These are phyloP conservation scores for Quercus ilex DNA, from an alignment of 306 rosid species.

Conservation along the genomic window DNA sequence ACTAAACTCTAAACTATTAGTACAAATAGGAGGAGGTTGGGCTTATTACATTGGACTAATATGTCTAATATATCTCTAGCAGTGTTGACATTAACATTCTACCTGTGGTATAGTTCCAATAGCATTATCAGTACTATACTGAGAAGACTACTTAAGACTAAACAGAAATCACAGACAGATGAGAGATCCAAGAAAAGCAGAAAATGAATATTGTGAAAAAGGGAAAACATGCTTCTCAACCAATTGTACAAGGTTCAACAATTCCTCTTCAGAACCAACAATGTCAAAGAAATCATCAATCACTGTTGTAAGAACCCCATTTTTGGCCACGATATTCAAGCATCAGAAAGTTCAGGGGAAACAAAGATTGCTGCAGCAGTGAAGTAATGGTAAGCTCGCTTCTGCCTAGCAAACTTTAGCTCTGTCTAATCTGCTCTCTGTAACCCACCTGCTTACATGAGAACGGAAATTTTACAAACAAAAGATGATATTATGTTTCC, in stretches of 20 bases:
- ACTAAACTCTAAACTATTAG: too few relatives aligned
- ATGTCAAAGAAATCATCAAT: constrained; percentile 90
- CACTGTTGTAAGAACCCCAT: constrained; percentile 70
- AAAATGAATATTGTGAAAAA: neutral
- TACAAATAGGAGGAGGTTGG: too few relatives aligned
- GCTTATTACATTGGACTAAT: too few relatives aligned
- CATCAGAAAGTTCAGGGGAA: constrained; percentile 64
- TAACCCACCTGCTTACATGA: constrained; percentile 59
- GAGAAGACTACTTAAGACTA: neutral
- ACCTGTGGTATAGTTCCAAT: constrained; percentile 43
- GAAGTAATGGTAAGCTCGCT: constrained; percentile 66
- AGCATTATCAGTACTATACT: neutral
- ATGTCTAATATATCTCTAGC: too few relatives aligned
- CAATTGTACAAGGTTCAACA: constrained; percentile 60
- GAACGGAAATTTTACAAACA: neutral
- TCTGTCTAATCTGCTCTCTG: constrained; percentile 58
- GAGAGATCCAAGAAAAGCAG: constrained; percentile 5
- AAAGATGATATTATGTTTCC: neutral
- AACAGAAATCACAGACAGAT: neutral
- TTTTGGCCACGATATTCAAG: constrained; percentile 78
- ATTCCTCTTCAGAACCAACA: constrained; percentile 71
- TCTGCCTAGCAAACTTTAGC: constrained; percentile 80
- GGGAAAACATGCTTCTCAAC: constrained; percentile 55
- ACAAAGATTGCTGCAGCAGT: constrained; percentile 59
- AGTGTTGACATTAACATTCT: constrained; percentile 57